Percentiles rank a stretch among this genome's conserved stretches.
Evolutionary conservation across 2,329 filamentous ascomycete species (phyloP).

Genomic region (Fusarium compactum): DNA sequence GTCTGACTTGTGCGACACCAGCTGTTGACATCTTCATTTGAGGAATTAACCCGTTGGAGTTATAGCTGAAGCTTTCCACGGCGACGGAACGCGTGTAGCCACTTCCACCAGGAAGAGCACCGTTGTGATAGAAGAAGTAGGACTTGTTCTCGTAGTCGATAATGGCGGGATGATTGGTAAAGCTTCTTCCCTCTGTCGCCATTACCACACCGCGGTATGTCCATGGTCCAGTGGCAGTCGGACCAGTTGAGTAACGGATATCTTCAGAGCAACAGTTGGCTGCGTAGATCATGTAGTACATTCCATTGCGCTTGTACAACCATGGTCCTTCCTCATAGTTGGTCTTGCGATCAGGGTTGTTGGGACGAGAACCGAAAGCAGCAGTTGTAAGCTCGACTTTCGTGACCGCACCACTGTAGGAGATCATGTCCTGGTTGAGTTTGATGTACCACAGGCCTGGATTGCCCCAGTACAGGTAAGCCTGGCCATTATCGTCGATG

Average conservation of each 20-base stretch:
- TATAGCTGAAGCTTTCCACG: slow-evolving; percentile 15
- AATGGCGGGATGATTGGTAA: slow-evolving; percentile 13
- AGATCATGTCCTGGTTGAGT: slow-evolving; percentile 53
- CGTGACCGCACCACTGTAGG: slow-evolving; percentile 9
- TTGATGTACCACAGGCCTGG: slow-evolving; percentile 52
- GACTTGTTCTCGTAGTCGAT: slow-evolving; percentile 13
- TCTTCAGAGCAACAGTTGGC: slow-evolving; percentile 46
- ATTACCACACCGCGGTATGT: slow-evolving; percentile 14
- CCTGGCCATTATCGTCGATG: slow-evolving; percentile 52
- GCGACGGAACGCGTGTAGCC: slow-evolving; percentile 7
- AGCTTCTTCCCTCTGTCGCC: not conserved
- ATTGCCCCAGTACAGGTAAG: slow-evolving; percentile 56
- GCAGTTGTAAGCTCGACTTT: slow-evolving; percentile 1
- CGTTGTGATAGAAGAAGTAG: slow-evolving; percentile 20
- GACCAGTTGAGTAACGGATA: slow-evolving; percentile 18
- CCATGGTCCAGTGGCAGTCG: slow-evolving; percentile 8
- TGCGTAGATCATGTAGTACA: slow-evolving; percentile 57
- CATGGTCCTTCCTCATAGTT: slow-evolving; percentile 56
- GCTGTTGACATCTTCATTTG: not conserved
- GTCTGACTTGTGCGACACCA: not conserved
- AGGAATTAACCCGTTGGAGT: not conserved
- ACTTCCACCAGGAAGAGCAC: not conserved
- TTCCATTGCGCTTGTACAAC: slow-evolving; percentile 52
- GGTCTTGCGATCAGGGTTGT: slow-evolving; percentile 36
- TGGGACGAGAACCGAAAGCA: not conserved